Evolutionary conservation across 2,329 filamentous ascomycete species (phyloP), one percentile per base, ranked within the genome.

Genomic region (Scorias spongiosa): DNA sequence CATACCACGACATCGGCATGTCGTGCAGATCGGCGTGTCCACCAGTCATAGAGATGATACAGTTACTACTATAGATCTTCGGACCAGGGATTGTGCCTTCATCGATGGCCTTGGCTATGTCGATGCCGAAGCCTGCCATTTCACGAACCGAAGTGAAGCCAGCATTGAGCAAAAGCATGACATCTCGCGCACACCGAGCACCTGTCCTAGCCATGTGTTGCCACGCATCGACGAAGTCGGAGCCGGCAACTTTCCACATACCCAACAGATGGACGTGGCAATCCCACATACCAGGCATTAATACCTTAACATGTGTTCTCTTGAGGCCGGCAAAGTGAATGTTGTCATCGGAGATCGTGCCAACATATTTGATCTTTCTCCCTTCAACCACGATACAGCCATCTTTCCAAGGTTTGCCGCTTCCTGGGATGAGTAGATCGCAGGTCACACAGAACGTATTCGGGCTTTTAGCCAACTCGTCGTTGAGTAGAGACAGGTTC

Each of bases 271-370:
- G 68, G 1, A 64, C 62, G 52, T 74, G 71, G 49, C 63, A 67
- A 46, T 75, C 71, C 70, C 71, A 75, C 17, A 75, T 59, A 1
- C 71, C 71, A 0, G 71, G 71, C 58, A 74, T 66, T 4, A 71
- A 52, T 8, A 68, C 63, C 0, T 63, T 61, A 9, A 72, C 65
- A 9, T 36, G 12, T 3, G 32, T 36, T 12, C 32, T 36, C 32
- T 36, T 3, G 12, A 36, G 3, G 15, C 15, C 5, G 3, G 4
- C 32, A 15, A 5, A 36, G 9, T 36, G 32, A 12, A 9, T 3
- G 32, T 12, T 36, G 15, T 5, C 9, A 15, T 36, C 32, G 10
- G 49, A 32, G 34, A 57, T 48, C 3, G 46, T 18, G 6, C 66
- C 66, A 28, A 66, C 65, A 54, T 62, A 67, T 29, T 54, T 56